phyloP scores from a whole-genome alignment of 495 filamentous ascomycete genomes.

The Podospora comata region DNA sequence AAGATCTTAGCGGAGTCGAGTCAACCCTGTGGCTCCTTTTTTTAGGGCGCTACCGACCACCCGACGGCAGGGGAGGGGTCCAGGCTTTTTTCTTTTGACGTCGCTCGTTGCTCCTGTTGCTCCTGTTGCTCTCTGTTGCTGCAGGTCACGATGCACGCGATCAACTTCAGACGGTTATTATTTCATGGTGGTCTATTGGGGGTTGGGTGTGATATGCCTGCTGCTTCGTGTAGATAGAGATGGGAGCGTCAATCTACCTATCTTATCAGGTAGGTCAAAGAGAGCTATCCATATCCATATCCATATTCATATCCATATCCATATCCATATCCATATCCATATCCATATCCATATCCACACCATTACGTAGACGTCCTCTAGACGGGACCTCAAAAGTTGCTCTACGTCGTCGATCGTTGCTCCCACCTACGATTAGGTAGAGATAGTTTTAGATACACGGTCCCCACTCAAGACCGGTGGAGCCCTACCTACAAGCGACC shows the following conservation, averaged over 20 bases:
- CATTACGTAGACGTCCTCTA: not conserved
- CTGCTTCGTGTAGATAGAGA: not conserved
- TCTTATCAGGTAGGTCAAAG: not conserved
- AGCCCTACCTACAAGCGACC: not conserved
- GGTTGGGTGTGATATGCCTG: too few relatives aligned
- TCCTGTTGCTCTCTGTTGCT: slow-evolving; percentile 10
- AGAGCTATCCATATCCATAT: too few relatives aligned
- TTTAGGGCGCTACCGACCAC: slow-evolving; percentile 20
- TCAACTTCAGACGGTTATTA: slow-evolving; percentile 19
- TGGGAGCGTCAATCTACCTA: not conserved
- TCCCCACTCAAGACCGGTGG: not conserved
- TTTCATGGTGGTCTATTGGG: too few relatives aligned
- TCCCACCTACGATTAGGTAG: too few relatives aligned
- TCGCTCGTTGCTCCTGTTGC: not conserved
- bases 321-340: too few relatives aligned
- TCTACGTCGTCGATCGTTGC: not conserved
- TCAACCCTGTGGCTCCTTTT: slow-evolving; percentile 16
- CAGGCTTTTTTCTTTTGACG: not conserved
- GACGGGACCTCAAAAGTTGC: not conserved
- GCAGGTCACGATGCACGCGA: slow-evolving; percentile 22
- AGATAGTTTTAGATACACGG: not conserved
- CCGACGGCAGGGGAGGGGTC: slow-evolving; percentile 9
- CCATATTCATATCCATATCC: too few relatives aligned
- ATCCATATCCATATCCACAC: not conserved
- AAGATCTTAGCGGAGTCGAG: slow-evolving; percentile 20